Conservation (phyloP, 2,329 filamentous ascomycete species). For the Aspergillus piperis region DNA sequence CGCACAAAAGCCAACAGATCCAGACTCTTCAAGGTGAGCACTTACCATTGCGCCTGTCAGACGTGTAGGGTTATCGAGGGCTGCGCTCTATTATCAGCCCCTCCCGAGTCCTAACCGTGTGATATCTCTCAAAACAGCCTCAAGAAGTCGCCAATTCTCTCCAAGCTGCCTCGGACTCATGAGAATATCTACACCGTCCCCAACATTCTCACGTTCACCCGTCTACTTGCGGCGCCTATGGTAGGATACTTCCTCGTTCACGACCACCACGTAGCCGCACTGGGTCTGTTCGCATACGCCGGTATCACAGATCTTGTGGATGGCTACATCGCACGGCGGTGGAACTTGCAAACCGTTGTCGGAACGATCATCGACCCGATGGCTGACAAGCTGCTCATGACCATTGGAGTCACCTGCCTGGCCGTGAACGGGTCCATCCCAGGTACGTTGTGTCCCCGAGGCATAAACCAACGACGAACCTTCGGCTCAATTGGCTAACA, state of each 20-base stretch:
- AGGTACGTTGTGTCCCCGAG: constrained; percentile 51
- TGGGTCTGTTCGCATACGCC: constrained; percentile 88
- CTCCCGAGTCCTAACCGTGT: constrained; percentile 4
- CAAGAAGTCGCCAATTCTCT: constrained; percentile 36
- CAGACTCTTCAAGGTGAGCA: constrained; percentile 23
- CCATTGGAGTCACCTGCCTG: constrained; percentile 80
- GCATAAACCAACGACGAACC: background rate
- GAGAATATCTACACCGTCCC: constrained; percentile 98
- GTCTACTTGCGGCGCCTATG: constrained; percentile 77
- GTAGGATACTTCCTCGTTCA: constrained; percentile 88
- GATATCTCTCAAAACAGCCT: constrained; percentile 22
- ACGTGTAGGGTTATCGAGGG: background rate
- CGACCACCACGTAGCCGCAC: constrained; percentile 74
- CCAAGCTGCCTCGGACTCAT: constrained; percentile 48
- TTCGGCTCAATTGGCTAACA: background rate
- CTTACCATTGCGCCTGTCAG: background rate
- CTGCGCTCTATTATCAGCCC: background rate
- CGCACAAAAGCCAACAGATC: constrained; percentile 25
- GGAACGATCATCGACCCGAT: constrained; percentile 94
- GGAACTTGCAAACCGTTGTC: constrained; percentile 88
- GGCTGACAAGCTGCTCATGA: constrained; percentile 97
- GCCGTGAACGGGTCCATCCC: constrained; percentile 81
- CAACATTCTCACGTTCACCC: constrained; percentile 86
- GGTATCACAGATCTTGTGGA: constrained; percentile 90
- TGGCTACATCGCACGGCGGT: constrained; percentile 87